Evolutionary conservation across 805 yeast genomes (phyloP), one percentile per base, ranked within the genome.

Genomic region (Sugiyamaella smithiae): DNA sequence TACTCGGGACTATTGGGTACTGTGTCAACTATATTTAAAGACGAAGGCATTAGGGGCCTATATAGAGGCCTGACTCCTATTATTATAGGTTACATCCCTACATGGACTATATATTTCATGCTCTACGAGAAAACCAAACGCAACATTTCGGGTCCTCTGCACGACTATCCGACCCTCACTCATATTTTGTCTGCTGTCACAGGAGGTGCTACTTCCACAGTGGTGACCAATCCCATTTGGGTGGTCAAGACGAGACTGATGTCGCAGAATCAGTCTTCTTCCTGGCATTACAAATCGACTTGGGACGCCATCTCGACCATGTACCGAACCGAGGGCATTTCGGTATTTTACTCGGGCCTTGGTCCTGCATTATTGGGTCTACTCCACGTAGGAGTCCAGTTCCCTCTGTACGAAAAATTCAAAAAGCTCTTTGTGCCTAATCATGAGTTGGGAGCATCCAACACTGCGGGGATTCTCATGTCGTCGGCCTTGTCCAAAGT

Each of bases 71-170:
- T 93, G 20, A 84, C 84, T 1, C 98, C 99, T n/a, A 88, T 91
- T 33, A 77, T 91, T 1, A 67, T 91, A 44, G 99, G 99, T 0
- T 93, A 93, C 67, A 81, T 93, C 59, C 99, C 99, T 12, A 88
- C 97, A 0, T 93, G 99, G 99, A 89, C 89, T 75, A 86, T 93
- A 41, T 93, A 93, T 65, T 93, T 93, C 68, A 77, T 91, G 5
- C 85, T 89, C 26, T 93, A 93, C 66, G 98, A 91, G 62, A 70
- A 76, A 48, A 82, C 89, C 23, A 90, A 89, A 63, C 60, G 66
- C 25, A 22, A 40, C 62, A 74, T 43, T 79, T 77, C 84, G 1
- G 51, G 49, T 1, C 52, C 74, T 22, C 67, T 76, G 38, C 54
- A 66, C 11, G 29, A 33, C 40, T 43, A 33, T 19, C 64, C 65